Conservation (phyloP, 148 eudicot genomes). For the Limonium bicolor region DNA sequence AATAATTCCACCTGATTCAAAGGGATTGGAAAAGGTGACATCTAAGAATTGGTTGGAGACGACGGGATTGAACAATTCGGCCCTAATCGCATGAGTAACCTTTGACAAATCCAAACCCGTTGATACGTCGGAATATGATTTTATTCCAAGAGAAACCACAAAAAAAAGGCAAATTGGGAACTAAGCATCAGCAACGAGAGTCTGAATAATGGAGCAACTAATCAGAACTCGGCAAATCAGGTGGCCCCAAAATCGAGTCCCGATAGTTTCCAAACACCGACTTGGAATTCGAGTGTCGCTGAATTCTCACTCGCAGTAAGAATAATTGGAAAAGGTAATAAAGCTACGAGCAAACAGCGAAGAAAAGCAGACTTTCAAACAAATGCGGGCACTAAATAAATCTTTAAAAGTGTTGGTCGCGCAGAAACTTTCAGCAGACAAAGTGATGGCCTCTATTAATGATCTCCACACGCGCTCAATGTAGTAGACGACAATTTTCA, state of each 20-base stretch:
- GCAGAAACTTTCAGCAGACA: neutral
- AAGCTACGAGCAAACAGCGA: neutral
- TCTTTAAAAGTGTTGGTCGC: no score
- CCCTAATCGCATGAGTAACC: no score
- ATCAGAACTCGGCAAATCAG: neutral
- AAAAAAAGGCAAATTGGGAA: neutral
- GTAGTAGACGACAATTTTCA: constrained; percentile 6
- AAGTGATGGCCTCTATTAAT: neutral
- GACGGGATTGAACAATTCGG: no score
- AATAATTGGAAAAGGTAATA: neutral
- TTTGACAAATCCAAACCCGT: neutral
- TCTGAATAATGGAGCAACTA: no score
- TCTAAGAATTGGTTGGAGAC: constrained; percentile 1
- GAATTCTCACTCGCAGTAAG: constrained; percentile 2
- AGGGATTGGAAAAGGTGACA: neutral
- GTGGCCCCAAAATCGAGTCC: neutral
- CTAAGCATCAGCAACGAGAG: no score
- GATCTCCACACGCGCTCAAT: constrained; percentile 2
- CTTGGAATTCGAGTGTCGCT: neutral
- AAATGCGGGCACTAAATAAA: no score
- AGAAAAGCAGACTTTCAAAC: neutral
- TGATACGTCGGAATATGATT: neutral
- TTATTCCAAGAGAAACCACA: neutral
- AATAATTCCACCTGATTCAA: neutral
- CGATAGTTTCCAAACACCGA: neutral